Percentiles rank a stretch among this genome's conserved stretches.
Conservation (phyloP, 1,139 yeast species). For the Yamadazyma jaroonii region DNA sequence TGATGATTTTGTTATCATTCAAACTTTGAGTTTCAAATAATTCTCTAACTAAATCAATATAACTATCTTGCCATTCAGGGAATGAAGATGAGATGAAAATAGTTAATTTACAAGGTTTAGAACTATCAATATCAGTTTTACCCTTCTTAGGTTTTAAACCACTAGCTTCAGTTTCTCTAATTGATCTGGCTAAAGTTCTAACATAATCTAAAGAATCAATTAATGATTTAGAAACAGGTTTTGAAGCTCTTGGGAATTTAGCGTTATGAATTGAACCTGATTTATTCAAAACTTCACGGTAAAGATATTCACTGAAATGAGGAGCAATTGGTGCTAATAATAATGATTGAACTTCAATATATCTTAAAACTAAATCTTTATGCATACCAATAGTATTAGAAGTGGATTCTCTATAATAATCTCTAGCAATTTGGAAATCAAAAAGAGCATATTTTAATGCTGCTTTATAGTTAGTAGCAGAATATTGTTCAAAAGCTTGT, state of each 20-base stretch:
- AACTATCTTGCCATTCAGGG: slow-evolving; percentile 96
- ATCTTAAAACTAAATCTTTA: slow-evolving; percentile 72
- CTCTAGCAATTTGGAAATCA: slow-evolving; percentile 93
- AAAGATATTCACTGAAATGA: slow-evolving; percentile 88
- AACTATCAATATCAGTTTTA: slow-evolving; percentile 66
- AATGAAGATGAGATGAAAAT: slow-evolving; percentile 73
- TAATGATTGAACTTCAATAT: slow-evolving; percentile 82
- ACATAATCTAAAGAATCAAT: slow-evolving; percentile 75
- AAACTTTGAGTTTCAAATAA: slow-evolving; percentile 64
- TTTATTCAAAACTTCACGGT: slow-evolving; percentile 73
- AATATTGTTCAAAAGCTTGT: slow-evolving; percentile 67
- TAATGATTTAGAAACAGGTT: slow-evolving; percentile 60
- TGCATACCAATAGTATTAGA: slow-evolving; percentile 68
- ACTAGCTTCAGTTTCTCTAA: slow-evolving; percentile 91
- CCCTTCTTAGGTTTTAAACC: slow-evolving; percentile 88
- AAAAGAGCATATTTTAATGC: slow-evolving; percentile 90
- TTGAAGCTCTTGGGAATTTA: slow-evolving; percentile 69
- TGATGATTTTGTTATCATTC: slow-evolving; percentile 60
- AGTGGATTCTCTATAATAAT: slow-evolving; percentile 87
- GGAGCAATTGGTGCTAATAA: slow-evolving; percentile 92
- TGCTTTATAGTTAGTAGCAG: slow-evolving; percentile 74
- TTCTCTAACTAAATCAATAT: slow-evolving; percentile 79
- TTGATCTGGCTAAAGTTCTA: slow-evolving; percentile 71
- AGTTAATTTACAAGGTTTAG: slow-evolving; percentile 70
- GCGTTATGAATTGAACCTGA: slow-evolving; percentile 67